Evolutionary conservation across 305 asterid species (phyloP).

Genomic region (Solanum hybrid): DNA sequence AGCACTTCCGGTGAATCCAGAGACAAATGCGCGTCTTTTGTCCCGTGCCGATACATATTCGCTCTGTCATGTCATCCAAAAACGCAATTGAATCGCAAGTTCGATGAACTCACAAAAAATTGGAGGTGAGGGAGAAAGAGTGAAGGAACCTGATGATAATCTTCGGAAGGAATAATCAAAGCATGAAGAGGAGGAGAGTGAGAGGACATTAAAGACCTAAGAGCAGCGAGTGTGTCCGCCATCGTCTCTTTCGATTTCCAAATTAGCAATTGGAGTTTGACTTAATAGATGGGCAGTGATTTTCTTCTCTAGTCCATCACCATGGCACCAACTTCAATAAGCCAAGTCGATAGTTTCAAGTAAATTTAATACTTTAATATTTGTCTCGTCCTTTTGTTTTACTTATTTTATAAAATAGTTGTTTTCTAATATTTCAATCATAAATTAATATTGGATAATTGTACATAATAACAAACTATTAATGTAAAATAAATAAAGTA

Average conservation of each 20-base stretch:
- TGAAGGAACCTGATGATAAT: conserved; percentile 70
- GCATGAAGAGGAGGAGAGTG: conserved; percentile 79
- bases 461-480: no score
- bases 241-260: conserved; percentile 13
- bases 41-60: conserved; percentile 92
- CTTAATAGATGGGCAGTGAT: neutral
- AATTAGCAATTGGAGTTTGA: neutral
- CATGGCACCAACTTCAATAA: neutral
- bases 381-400: no score
- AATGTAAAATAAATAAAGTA: no score
- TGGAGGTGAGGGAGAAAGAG: neutral
- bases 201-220: conserved; percentile 68
- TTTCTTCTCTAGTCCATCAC: neutral
- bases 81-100: neutral
- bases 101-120: neutral
- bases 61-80: conserved; percentile 38
- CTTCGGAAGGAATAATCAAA: conserved; percentile 84
- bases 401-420: no score
- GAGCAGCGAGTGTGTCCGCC: conserved; percentile 53
- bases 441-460: no score
- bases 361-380: no score
- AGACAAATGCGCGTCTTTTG: conserved; percentile 69
- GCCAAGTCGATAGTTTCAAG: neutral
- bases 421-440: no score
- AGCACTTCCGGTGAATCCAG: conserved; percentile 88